Percentiles rank a stretch among this genome's conserved stretches.
phyloP scores from a whole-genome alignment of 2,329 filamentous ascomycete genomes.

The Aspergillus luchuensis region DNA sequence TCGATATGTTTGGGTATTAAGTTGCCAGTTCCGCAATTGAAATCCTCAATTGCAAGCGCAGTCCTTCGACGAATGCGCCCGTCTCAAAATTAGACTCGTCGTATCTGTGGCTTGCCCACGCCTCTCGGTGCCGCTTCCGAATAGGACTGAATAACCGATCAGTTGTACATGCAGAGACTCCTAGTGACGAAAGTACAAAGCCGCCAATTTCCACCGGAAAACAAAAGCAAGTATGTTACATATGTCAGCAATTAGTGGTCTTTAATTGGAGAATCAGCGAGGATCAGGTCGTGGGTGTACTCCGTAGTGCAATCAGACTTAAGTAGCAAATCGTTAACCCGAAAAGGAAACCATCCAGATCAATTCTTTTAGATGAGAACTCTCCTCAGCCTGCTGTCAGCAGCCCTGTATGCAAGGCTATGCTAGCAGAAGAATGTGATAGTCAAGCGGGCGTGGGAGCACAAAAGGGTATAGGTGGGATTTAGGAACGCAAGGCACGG shows the following conservation, averaged over 20 bases:
- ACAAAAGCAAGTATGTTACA: constrained; percentile 20
- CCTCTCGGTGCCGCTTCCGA: background rate
- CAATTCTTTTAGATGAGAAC: background rate
- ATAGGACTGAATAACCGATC: background rate
- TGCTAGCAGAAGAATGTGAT: constrained; percentile 17
- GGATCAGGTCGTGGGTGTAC: constrained; percentile 10
- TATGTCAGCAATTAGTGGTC: constrained; percentile 5
- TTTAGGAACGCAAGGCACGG: constrained; percentile 32
- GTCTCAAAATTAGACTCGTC: background rate
- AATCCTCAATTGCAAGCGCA: constrained; percentile 2
- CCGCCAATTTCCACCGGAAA: constrained; percentile 14
- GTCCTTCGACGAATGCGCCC: background rate
- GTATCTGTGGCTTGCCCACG: background rate
- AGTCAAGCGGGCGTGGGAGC: constrained; percentile 8
- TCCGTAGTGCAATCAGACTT: constrained; percentile 7
- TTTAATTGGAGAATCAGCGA: background rate
- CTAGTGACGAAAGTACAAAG: constrained; percentile 13
- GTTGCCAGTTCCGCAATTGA: constrained; percentile 12
- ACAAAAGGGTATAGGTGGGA: constrained; percentile 8
- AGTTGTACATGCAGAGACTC: background rate
- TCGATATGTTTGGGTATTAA: constrained; percentile 9
- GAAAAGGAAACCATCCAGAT: constrained; percentile 7
- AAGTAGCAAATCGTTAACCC: constrained; percentile 8
- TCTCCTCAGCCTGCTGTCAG: background rate
- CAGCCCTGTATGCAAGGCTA: constrained; percentile 4